Evolutionary conservation across 2,329 filamentous ascomycete species (phyloP), one percentile per base, ranked within the genome.

Genomic region (Fusarium haematococcum): DNA sequence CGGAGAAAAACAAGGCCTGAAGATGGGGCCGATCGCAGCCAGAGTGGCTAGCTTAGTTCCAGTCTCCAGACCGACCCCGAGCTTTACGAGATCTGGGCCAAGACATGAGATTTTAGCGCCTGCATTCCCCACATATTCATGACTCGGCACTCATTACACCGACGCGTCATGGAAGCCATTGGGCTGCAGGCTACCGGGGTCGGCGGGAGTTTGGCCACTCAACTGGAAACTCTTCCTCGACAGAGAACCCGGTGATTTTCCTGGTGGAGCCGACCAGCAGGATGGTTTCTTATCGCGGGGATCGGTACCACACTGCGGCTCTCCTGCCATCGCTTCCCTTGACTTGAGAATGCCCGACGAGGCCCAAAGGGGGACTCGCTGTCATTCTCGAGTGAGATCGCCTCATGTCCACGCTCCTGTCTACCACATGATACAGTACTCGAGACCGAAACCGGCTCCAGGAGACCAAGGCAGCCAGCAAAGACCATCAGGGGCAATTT

Each of bases 61-160:
- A 59, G 6, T 45, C 41, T 45, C 14, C 39, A 60, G n/a, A 23
- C 41, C 35, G 35, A 37, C 35, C n/a, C 59, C 16, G 33, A 41
- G 41, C 41, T 35, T 62, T 62, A 62, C 59, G 59, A 62, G 59
- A 62, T 50, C 41, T 37, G 20, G 59, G 27, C 20, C 27, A 52
- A 37, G 41, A 35, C 30, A 35, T 62, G 59, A 33, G 30, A 62
- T 62, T 62, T 50, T 50, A 37, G 58, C 33, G 56, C n/a, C 18
- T 23, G 9, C 37, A 13, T 43, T 52, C 37, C 35, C 59, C 30
- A 62, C 41, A 52, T 18, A 11, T 35, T 45, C 32, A 62, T 62
- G 59, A 62, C 59, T 62, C 59, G 59, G 59, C 41, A 20, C 7
- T 50, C 32, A 27, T 37, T 50, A 27, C 41, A 50, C 59, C 32